Conservation (phyloP, 352 stramenopile genomes). For the Phytopythium cucurbitacearum region DNA sequence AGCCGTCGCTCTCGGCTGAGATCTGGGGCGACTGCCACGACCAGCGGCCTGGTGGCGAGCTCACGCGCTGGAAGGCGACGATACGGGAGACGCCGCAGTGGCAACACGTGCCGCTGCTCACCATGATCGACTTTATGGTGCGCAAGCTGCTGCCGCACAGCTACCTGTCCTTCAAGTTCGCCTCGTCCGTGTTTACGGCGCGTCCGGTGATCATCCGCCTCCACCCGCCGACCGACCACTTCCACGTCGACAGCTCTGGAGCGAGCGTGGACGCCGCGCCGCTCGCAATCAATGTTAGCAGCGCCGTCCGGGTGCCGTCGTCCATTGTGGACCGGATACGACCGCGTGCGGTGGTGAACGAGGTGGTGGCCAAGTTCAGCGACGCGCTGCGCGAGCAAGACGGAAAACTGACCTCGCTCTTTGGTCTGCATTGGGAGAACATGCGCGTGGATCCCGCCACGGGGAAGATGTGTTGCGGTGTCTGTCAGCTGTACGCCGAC, state of each 20-base stretch:
- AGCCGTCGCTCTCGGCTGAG: slow-evolving; percentile 11
- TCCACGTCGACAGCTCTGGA: background rate
- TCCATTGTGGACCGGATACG: background rate
- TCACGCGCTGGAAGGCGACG: slow-evolving; percentile 34
- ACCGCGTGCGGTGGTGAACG: slow-evolving; percentile 3
- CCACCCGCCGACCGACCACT: slow-evolving; percentile 12
- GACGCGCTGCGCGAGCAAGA: slow-evolving; percentile 17
- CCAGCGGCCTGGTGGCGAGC: slow-evolving; percentile 16
- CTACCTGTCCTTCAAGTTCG: slow-evolving; percentile 60
- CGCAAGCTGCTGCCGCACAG: slow-evolving; percentile 46
- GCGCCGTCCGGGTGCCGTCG: slow-evolving; percentile 9
- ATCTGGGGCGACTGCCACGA: slow-evolving; percentile 43
- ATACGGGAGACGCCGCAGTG: slow-evolving; percentile 37
- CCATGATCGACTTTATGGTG: slow-evolving; percentile 51
- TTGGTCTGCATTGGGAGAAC: slow-evolving; percentile 64
- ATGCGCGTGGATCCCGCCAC: slow-evolving; percentile 32
- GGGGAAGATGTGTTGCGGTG: slow-evolving; percentile 24
- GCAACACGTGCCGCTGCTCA: slow-evolving; percentile 44
- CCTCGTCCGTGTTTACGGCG: slow-evolving; percentile 45
- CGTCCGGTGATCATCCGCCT: slow-evolving; percentile 42
- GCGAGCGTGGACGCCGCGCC: background rate
- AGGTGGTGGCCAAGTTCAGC: slow-evolving; percentile 21
- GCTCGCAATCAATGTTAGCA: slow-evolving; percentile 8
- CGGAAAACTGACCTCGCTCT: slow-evolving; percentile 38
- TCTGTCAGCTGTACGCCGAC: slow-evolving; percentile 40